These are phyloP conservation scores for Aspergillus nomiae DNA, from an alignment of 2,329 filamentous ascomycete genomes.

Conservation along the genomic window DNA sequence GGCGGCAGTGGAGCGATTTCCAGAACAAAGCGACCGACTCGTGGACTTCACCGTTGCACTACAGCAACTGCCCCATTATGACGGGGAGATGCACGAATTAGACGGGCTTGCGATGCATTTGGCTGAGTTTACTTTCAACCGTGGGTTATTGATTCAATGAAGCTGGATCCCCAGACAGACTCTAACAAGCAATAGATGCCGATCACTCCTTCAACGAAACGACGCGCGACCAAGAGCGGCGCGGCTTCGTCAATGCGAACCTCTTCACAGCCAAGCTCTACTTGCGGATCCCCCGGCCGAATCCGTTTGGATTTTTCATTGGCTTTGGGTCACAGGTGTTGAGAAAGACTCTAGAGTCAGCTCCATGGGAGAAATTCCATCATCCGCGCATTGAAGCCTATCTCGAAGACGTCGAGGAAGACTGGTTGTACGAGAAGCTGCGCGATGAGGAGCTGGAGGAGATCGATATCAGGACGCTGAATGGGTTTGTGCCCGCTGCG, in stretches of 20 bases:
- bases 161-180: neutral
- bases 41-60: neutral
- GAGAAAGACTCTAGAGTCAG: neutral
- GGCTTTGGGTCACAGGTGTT: neutral
- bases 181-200: neutral
- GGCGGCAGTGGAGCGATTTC: neutral
- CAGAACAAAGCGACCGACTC: neutral
- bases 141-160: neutral
- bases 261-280: conserved; percentile 2
- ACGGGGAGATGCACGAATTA: neutral
- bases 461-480: conserved; percentile 5
- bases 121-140: neutral
- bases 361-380: neutral
- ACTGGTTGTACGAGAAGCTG: neutral
- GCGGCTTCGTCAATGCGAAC: neutral
- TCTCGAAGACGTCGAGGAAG: neutral
- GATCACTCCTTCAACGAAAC: neutral
- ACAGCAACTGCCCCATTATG: neutral
- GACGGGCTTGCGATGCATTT: neutral
- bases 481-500: conserved; percentile 9
- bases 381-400: neutral
- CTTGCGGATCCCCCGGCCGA: neutral
- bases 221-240: neutral
- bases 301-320: neutral
- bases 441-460: neutral